Evolutionary conservation across 129 eudicot species (phyloP).

Genomic region (Escallonia rubra): DNA sequence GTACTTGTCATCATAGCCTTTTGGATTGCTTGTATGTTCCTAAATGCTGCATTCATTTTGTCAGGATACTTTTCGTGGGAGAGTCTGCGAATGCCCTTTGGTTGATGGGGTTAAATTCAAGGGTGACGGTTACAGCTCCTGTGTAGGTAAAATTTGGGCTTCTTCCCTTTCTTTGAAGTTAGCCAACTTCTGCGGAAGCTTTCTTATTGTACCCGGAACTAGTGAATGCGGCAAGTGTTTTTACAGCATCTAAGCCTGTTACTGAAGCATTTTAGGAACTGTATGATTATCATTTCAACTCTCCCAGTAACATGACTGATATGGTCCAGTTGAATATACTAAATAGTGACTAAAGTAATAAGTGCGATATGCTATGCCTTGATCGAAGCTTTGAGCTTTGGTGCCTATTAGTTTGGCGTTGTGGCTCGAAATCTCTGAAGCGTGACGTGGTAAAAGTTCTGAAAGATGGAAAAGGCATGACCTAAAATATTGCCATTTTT

Average conservation of each 20-base stretch:
- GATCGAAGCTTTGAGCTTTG: background rate
- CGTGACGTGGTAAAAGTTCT: too few relatives aligned
- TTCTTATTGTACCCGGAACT: background rate
- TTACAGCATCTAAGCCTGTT: conserved; percentile 1
- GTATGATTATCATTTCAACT: background rate
- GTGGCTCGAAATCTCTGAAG: background rate
- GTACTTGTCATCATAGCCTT: conserved; percentile 24
- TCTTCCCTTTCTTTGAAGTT: background rate
- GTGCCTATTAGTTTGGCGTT: background rate
- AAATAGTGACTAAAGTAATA: background rate
- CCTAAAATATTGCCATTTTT: too few relatives aligned
- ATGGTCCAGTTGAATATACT: background rate
- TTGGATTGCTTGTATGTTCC: conserved; percentile 2
- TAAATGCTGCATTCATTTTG: conserved; percentile 9
- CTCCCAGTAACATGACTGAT: background rate
- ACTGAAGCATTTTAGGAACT: background rate
- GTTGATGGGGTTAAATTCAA: conserved; percentile 79
- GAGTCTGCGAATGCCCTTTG: conserved; percentile 93
- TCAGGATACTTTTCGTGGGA: conserved; percentile 88
- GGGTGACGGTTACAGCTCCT: conserved; percentile 87
- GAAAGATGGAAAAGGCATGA: too few relatives aligned
- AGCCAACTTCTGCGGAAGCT: background rate
- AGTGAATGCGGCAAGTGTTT: background rate
- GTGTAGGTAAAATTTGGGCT: conserved; percentile 53
- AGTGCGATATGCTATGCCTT: background rate